Conservation (phyloP, 495 filamentous ascomycete genomes). For the Chaetomium cochliodes region DNA sequence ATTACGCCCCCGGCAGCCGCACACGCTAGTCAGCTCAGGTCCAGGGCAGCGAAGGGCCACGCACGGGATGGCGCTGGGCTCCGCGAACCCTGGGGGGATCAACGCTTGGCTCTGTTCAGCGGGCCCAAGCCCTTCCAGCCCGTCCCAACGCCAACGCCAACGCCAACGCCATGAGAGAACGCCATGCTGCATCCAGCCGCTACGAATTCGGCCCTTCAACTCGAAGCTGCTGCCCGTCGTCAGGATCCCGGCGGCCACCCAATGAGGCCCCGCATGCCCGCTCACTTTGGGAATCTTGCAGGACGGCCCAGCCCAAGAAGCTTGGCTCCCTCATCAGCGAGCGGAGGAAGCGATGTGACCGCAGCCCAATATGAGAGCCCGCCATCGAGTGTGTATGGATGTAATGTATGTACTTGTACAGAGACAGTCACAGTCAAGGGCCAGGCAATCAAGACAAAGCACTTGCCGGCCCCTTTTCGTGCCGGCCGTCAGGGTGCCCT, state of each 20-base stretch:
- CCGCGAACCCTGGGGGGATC: slow-evolving; percentile 14
- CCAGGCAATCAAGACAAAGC: background rate
- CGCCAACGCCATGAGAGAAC: slow-evolving; percentile 24
- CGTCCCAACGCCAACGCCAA: too few relatives aligned
- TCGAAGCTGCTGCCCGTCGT: background rate
- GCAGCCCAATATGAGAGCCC: background rate
- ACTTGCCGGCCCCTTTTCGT: background rate
- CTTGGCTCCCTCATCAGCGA: background rate
- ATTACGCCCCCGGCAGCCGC: slow-evolving; percentile 2
- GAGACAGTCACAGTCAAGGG: too few relatives aligned
- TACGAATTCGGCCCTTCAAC: slow-evolving; percentile 24
- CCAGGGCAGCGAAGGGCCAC: slow-evolving; percentile 14
- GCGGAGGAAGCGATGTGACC: slow-evolving; percentile 5
- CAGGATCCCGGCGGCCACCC: background rate
- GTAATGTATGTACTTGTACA: too few relatives aligned
- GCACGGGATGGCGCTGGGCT: slow-evolving; percentile 19
- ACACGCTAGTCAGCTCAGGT: slow-evolving; percentile 15
- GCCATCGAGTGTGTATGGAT: too few relatives aligned
- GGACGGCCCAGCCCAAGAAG: background rate
- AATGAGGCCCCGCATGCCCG: background rate
- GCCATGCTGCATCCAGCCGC: slow-evolving; percentile 29
- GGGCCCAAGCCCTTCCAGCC: slow-evolving; percentile 5
- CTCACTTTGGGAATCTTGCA: slow-evolving; percentile 17
- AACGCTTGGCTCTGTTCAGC: slow-evolving; percentile 9
- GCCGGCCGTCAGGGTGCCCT: slow-evolving; percentile 3